phyloP scores from a whole-genome alignment of 2,329 filamentous ascomycete genomes.

The Monosporascus sp. region DNA sequence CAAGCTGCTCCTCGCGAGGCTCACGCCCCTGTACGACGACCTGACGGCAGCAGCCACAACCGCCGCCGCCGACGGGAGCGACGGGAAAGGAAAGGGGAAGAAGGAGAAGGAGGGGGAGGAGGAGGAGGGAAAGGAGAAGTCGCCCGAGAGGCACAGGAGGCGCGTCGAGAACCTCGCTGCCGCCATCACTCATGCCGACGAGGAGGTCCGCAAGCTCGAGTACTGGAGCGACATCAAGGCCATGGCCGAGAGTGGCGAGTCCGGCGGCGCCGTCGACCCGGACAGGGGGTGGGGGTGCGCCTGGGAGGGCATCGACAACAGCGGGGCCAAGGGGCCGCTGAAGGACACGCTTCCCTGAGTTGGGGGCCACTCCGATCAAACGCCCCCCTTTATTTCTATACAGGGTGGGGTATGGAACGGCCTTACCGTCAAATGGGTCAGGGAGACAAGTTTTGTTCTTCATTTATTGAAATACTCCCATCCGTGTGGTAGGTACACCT shows the following conservation, averaged over 20 bases:
- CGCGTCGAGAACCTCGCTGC: constrained; percentile 61
- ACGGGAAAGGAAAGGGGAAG: constrained; percentile 17
- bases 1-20: constrained; percentile 64
- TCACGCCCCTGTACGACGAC: constrained; percentile 60
- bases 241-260: constrained; percentile 52
- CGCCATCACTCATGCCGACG: constrained; percentile 70
- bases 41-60: constrained; percentile 36
- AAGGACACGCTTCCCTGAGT: constrained; percentile 10
- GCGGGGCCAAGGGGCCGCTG: constrained; percentile 31
- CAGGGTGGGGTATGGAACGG: no score
- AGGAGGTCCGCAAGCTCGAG: constrained; percentile 73
- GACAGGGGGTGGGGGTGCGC: constrained; percentile 37
- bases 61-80: constrained; percentile 17
- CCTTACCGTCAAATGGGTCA: no score
- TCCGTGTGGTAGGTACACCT: no score
- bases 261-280: constrained; percentile 37
- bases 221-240: constrained; percentile 83
- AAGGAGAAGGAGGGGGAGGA: constrained; percentile 8
- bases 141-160: constrained; percentile 30
- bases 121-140: constrained; percentile 27
- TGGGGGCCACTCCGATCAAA: no score
- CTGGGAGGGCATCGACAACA: constrained; percentile 49
- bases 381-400: no score
- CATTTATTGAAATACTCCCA: no score
- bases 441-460: no score